phyloP scores from a whole-genome alignment of 1,284 basidiomycete species.

The Fomitopsis palustris region DNA sequence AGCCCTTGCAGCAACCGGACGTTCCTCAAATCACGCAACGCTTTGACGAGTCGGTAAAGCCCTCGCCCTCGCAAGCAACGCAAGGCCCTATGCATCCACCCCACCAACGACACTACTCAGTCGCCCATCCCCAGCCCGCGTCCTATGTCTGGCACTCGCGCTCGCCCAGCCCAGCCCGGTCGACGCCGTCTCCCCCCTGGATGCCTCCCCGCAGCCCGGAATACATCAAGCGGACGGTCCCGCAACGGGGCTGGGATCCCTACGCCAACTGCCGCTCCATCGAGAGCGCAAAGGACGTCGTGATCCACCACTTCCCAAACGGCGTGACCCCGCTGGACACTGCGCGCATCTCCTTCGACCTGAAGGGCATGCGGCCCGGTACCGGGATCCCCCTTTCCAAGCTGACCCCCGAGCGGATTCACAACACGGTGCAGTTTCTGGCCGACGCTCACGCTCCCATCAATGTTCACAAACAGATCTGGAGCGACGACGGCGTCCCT shows the following conservation, averaged over 20 bases:
- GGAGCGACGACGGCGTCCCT: neutral
- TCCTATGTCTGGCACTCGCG: too few species aligned
- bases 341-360: neutral
- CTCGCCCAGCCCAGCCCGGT: neutral
- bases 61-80: too few species aligned
- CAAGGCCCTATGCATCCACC: too few species aligned
- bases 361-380: neutral
- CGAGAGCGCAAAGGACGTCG: neutral
- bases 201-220: neutral
- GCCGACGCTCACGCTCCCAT: neutral
- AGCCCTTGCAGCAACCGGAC: too few species aligned
- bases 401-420: neutral
- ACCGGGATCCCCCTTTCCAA: neutral
- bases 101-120: too few species aligned
- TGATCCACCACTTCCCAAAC: neutral
- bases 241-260: neutral
- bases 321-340: neutral
- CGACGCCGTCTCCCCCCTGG: neutral
- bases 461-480: neutral
- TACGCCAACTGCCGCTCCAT: neutral
- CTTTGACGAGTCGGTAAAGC: too few species aligned
- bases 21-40: too few species aligned
- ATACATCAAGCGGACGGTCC: neutral
- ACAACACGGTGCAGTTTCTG: neutral
- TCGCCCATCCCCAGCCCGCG: too few species aligned